phyloP scores from a whole-genome alignment of 164 flowering plant species.

The Akebia trifoliata region DNA sequence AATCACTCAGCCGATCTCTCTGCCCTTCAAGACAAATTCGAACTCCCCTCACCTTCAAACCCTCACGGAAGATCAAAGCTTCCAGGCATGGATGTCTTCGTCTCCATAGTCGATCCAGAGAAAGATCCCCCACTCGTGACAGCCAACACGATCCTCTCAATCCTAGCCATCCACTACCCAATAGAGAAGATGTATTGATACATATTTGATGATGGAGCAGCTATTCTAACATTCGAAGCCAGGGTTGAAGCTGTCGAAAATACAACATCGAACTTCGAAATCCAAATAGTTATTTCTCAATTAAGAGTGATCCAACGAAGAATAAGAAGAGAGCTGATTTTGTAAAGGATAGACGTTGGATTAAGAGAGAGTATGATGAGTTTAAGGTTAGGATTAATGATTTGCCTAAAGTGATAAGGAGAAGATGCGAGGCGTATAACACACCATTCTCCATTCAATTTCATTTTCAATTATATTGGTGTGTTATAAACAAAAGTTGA shows the following conservation, averaged over 20 bases:
- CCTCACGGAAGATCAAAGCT: slow-evolving; percentile 12
- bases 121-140: slow-evolving; percentile 13
- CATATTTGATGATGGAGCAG: slow-evolving; percentile 12
- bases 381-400: slow-evolving; percentile 16
- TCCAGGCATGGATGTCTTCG: slow-evolving; percentile 12
- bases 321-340: slow-evolving; percentile 14
- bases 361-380: slow-evolving; percentile 14
- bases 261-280: slow-evolving; percentile 12
- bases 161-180: slow-evolving; percentile 9
- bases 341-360: slow-evolving; percentile 14
- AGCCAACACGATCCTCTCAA: slow-evolving; percentile 10
- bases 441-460: too few species aligned
- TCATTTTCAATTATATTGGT: too few species aligned
- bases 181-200: slow-evolving; percentile 4
- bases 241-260: slow-evolving; percentile 15
- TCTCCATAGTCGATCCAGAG: slow-evolving; percentile 7
- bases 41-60: neutral
- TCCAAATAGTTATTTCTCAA: slow-evolving; percentile 9
- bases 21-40: slow-evolving; percentile 9
- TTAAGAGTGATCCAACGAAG: slow-evolving; percentile 11
- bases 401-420: slow-evolving; percentile 7
- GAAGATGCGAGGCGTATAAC: slow-evolving; percentile 10
- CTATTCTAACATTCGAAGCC: slow-evolving; percentile 12
- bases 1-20: slow-evolving; percentile 9
- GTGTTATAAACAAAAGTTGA: too few species aligned